A percentile compares a stretch with the other conserved stretches of the same genome.
Conservation (phyloP, 768 basidiomycete species). For the Hydnomerulius pinastri region DNA sequence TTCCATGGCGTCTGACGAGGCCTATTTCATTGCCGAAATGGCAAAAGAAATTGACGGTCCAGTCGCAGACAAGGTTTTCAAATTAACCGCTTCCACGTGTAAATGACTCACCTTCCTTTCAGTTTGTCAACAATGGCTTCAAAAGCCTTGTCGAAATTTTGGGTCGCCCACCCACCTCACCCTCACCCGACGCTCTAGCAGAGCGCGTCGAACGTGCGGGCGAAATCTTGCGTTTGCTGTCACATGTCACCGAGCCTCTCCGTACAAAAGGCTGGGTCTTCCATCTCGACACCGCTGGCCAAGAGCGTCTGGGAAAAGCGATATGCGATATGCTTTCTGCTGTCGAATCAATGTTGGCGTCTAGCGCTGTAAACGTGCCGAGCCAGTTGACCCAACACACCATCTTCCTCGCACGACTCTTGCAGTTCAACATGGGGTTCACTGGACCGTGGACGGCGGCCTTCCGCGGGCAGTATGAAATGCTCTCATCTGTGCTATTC, state of each 20-base stretch:
- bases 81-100: not conserved
- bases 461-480: slow-evolving; percentile 47
- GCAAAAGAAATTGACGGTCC: slow-evolving; percentile 64
- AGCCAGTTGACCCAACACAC: slow-evolving; percentile 41
- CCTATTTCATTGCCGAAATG: slow-evolving; percentile 84
- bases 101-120: not conserved
- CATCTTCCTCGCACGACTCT: slow-evolving; percentile 61
- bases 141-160: slow-evolving; percentile 63
- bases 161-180: slow-evolving; percentile 28
- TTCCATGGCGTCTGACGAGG: slow-evolving; percentile 76
- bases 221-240: slow-evolving; percentile 69
- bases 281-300: slow-evolving; percentile 45
- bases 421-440: slow-evolving; percentile 77
- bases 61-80: slow-evolving; percentile 65
- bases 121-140: slow-evolving; percentile 80
- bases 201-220: slow-evolving; percentile 56
- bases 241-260: slow-evolving; percentile 68
- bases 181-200: slow-evolving; percentile 30
- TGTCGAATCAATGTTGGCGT: slow-evolving; percentile 39
- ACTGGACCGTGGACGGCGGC: slow-evolving; percentile 55
- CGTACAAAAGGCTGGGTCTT: slow-evolving; percentile 51
- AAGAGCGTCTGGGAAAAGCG: slow-evolving; percentile 57
- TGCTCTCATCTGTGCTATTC: slow-evolving; percentile 46
- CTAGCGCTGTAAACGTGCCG: slow-evolving; percentile 19
- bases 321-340: slow-evolving; percentile 48